Base-by-base conservation (phyloP, 2,329 filamentous ascomycete species). In the Neoarthrinium moseri region DNA sequence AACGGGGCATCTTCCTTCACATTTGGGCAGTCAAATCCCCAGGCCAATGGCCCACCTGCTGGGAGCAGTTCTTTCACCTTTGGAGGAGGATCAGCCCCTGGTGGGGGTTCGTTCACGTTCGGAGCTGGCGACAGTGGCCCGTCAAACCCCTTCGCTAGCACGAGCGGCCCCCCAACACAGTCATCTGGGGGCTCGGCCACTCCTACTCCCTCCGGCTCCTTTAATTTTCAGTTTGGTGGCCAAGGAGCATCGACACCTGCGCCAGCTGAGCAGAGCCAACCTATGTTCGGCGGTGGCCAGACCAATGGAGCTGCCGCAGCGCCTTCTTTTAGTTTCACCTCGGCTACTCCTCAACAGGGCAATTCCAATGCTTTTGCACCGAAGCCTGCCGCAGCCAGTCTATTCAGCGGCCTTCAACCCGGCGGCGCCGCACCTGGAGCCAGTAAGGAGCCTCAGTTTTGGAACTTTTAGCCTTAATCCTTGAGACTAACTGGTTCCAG, bases 381-480 rank as follows among this genome's bases (percentile, higher is more conserved):
- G 47, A 56, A 56, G 52, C 44, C 59, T 47, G 46, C 56, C 34
- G 43, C 56, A 52, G 59, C 61, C 48, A 52, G 48, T 27, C 44
- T 57, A 38, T 56, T 56, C 15, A 43, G 56, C 33, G 51, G 45
- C 34, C 53, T 61, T 26, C 59, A 58, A 32, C 47, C 66, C 47
- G 69, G 68, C 37, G 63, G 59, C 48, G 38, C 22, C 21, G 66
- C 66, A 51, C 65, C 66, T 60, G 62, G 69, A 65, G 68, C 68
- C 49, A 68, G 71, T 73, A 62, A 67, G 70, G 67, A 39, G 33
- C 42, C 15, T 38, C 37, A 18, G 8, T 8, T 15, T 12, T 18
- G n/a, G n/a, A n/a, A n/a, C 17, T 18, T 8, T 18, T 12, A 35
- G 17, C 11, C 17, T 35, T 7, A 18, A 11, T 11, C 33, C 8